phyloP scores from a whole-genome alignment of 306 rosid genomes.

The Rubus parviflorus region DNA sequence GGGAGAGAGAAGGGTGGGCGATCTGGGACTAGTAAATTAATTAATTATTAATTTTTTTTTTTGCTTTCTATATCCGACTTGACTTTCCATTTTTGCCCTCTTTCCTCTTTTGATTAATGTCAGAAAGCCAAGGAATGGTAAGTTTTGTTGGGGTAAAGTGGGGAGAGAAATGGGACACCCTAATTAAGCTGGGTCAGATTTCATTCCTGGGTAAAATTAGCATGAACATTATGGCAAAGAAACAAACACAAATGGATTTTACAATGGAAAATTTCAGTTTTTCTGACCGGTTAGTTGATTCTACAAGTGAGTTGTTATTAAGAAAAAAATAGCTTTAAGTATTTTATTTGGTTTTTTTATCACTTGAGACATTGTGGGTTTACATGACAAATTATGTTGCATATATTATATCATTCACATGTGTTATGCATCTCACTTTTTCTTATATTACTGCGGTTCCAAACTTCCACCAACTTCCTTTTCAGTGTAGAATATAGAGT shows the following conservation, averaged over 20 bases:
- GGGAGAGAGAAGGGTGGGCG: conserved; percentile 41
- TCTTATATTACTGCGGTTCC: background rate
- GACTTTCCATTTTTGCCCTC: conserved; percentile 6
- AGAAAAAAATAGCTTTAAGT: background rate
- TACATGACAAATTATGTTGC: background rate
- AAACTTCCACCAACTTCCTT: conserved; percentile 7
- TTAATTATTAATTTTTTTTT: background rate
- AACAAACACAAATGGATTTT: background rate
- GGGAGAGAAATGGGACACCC: background rate
- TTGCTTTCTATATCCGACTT: background rate
- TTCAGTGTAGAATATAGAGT: background rate
- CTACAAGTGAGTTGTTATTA: background rate
- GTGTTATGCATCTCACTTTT: background rate
- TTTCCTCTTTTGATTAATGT: background rate
- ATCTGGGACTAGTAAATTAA: conserved; percentile 26
- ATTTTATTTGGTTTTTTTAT: background rate
- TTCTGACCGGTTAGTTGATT: background rate
- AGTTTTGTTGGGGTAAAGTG: conserved; percentile 8
- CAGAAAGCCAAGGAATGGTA: background rate
- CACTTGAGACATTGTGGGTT: background rate
- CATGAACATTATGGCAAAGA: background rate
- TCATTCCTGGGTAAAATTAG: background rate
- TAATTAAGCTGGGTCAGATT: background rate
- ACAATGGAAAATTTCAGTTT: background rate
- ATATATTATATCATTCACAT: background rate